Percentiles rank a stretch among this genome's conserved stretches.
These are phyloP conservation scores for Cyphellophora attinorum DNA, from an alignment of 2,329 filamentous ascomycete genomes.

Conservation along the genomic window DNA sequence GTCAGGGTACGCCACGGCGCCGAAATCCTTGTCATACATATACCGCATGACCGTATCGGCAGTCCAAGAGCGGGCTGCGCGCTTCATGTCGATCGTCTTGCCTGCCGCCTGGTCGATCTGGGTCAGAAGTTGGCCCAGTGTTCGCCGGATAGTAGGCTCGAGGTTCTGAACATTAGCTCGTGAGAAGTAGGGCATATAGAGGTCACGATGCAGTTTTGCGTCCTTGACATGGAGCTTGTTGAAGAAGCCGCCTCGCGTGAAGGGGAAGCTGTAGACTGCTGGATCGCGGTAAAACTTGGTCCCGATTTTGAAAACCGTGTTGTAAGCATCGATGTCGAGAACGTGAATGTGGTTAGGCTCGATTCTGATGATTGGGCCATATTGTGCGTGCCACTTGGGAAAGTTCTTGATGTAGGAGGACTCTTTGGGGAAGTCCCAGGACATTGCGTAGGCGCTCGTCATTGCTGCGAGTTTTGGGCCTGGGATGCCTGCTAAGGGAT, in stretches of 20 bases:
- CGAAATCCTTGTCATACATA: conserved; percentile 7
- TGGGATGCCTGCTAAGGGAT: conserved; percentile 25
- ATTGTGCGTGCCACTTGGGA: conserved; percentile 4
- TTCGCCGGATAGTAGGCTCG: conserved; percentile 19
- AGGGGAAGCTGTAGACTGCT: conserved; percentile 5
- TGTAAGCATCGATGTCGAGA: conserved; percentile 4
- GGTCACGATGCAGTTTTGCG: conserved; percentile 9
- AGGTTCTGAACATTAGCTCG: conserved; percentile 20
- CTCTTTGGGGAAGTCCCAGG: not conserved
- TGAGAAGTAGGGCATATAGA: conserved; percentile 24
- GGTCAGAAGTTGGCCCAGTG: conserved; percentile 12
- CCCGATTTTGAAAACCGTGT: conserved; percentile 8
- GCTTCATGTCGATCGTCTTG: conserved; percentile 5
- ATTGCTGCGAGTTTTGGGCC: conserved; percentile 25
- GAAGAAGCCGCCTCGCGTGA: conserved; percentile 5
- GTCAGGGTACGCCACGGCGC: conserved; percentile 1
- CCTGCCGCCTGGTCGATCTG: conserved; percentile 2
- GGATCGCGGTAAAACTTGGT: conserved; percentile 5
- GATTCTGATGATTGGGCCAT: conserved; percentile 9
- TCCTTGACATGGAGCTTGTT: conserved; percentile 5
- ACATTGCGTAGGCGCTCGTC: conserved; percentile 20
- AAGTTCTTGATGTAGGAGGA: conserved; percentile 1
- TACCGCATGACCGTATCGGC: conserved; percentile 7
- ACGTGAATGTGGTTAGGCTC: conserved; percentile 10
- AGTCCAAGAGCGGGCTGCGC: conserved; percentile 5